Evolutionary conservation across 2,329 filamentous ascomycete species (phyloP).

Genomic region (Catunica adiposa): DNA sequence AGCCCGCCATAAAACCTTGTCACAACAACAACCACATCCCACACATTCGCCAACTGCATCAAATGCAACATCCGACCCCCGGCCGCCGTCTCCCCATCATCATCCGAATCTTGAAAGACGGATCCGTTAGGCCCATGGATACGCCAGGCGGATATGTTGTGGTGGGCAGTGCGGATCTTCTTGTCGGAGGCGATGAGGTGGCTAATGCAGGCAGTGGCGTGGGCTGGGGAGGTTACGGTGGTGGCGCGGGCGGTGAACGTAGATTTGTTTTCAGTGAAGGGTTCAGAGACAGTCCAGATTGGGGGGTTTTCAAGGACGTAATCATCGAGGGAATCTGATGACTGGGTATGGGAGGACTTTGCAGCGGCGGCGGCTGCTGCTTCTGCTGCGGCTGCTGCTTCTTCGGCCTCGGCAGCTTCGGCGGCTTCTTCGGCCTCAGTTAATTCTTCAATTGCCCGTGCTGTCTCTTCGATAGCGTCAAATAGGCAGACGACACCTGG

Average conservation of each 20-base stretch:
- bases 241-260: conserved; percentile 71
- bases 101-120: conserved; percentile 69
- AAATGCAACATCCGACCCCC: conserved; percentile 72
- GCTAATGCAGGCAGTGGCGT: conserved; percentile 55
- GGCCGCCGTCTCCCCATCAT: conserved; percentile 89
- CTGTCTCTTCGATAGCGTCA: conserved; percentile 68
- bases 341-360: neutral
- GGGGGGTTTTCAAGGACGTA: conserved; percentile 20
- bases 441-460: conserved; percentile 25
- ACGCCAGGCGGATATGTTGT: conserved; percentile 92
- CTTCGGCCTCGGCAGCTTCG: conserved; percentile 14
- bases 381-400: conserved; percentile 17
- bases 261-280: conserved; percentile 67
- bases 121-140: conserved; percentile 44
- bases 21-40: conserved; percentile 85
- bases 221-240: conserved; percentile 47
- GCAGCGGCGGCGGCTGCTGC: conserved; percentile 10
- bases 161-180: conserved; percentile 70
- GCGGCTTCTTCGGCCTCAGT: conserved; percentile 17
- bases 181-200: conserved; percentile 70
- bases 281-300: conserved; percentile 58
- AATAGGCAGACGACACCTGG: conserved; percentile 73
- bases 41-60: conserved; percentile 87
- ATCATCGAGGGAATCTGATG: conserved; percentile 10
- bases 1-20: conserved; percentile 91